Base-by-base conservation (phyloP, 2,329 filamentous ascomycete genomes). In the Ophiosphaerella herpotricha region DNA sequence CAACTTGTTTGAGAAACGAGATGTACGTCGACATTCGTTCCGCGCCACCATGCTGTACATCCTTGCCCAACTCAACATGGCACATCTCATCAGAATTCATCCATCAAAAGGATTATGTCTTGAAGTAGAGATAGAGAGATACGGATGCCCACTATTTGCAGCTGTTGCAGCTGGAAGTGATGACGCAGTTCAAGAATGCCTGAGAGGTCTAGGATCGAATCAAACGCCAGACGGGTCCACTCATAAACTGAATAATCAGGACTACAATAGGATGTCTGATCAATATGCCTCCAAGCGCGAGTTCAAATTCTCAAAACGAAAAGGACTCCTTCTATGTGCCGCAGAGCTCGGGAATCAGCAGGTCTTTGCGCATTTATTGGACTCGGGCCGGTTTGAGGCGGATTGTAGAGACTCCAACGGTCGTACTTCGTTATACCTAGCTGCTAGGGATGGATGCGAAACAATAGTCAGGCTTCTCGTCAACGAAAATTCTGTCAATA, bases 141-240 rank as follows among this genome's bases (percentile, higher is more conserved):
- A 75, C 48, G 56, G 59, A 0, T 60, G 60, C 21, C 68, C 74
- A 16, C 16, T 77, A 1, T 69, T 76, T 32, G 73, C 74, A 2
- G 71, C 75, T 1, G 32, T 73, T 23, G 69, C 66, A 37, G 65
- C 59, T 5, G 57, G 61, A 1, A 64, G 67, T 42, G 13, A 65
- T 41, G 58, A 68, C 37, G 61, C 72, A 1, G 45, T 65, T 3
- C 46, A 55, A 16, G 33, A 31, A 32, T 52, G 49, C 48, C 39
- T 72, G 26, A 26, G 46, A 63, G 16, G 29, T 50, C 29, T 45
- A 29, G 44, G 32, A 29, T 7, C 26, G 6, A 29, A 11, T 29
- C 51, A 53, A 40, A 55, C 56, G 38, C 35, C 60, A n/a, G 29
- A 43, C 54, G 34, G 21, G 60, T 7, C 23, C 37, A 5, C 37